A percentile compares a stretch with the other conserved stretches of the same genome.
These are phyloP conservation scores for Pseudonectria buxi DNA, from an alignment of 2,329 filamentous ascomycete species.

Conservation along the genomic window DNA sequence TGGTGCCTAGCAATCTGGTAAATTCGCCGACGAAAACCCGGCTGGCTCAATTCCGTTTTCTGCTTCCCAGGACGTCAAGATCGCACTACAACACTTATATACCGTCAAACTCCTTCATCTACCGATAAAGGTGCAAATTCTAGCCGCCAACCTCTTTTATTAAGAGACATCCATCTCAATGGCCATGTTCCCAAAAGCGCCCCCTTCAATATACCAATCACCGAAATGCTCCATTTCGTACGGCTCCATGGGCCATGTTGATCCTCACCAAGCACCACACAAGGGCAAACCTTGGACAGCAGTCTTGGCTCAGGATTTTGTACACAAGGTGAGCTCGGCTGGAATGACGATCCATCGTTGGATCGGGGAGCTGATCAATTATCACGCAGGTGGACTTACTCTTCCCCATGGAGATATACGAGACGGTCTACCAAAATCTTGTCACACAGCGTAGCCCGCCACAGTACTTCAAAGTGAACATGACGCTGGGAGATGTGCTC, in stretches of 20 bases:
- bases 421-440: constrained; percentile 47
- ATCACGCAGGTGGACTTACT: constrained; percentile 55
- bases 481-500: constrained; percentile 67
- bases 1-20: no score
- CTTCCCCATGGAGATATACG: constrained; percentile 58
- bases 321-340: constrained; percentile 52
- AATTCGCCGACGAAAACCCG: constrained; percentile 23
- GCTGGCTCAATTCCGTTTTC: constrained; percentile 10
- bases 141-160: no score
- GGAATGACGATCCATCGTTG: neutral
- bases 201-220: constrained; percentile 43
- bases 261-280: constrained; percentile 61
- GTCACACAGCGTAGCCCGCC: constrained; percentile 30
- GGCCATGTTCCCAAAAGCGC: constrained; percentile 41
- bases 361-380: neutral
- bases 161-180: neutral
- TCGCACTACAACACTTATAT: no score
- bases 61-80: neutral
- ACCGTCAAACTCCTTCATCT: no score
- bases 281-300: constrained; percentile 73
- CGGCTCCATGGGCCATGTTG: constrained; percentile 60
- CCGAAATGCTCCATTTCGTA: constrained; percentile 71
- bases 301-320: constrained; percentile 57
- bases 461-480: constrained; percentile 60
- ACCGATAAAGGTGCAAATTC: no score